phyloP scores from a whole-genome alignment of 2,329 filamentous ascomycete genomes.

The Pseudogymnoascus sp. region DNA sequence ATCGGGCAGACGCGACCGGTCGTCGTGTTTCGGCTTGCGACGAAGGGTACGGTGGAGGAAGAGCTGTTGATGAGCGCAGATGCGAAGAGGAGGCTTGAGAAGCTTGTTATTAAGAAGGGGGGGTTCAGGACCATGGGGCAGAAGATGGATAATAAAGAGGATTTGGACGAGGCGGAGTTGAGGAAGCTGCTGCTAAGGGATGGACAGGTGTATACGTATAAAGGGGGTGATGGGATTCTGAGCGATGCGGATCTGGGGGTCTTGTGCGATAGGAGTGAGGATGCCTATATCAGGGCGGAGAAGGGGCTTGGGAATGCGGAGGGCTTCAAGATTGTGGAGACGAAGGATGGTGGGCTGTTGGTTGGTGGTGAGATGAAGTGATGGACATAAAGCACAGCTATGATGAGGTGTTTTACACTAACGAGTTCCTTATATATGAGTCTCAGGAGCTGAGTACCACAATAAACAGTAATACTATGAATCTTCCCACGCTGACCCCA shows the following conservation, averaged over 20 bases:
- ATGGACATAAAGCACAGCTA: neutral
- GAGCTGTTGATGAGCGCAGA: constrained; percentile 79
- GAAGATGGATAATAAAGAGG: constrained; percentile 42
- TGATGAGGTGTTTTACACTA: neutral
- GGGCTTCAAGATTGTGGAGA: constrained; percentile 73
- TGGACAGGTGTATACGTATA: constrained; percentile 57
- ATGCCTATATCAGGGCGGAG: constrained; percentile 63
- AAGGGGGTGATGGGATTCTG: constrained; percentile 58
- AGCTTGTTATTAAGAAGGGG: constrained; percentile 92
- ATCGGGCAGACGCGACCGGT: constrained; percentile 92
- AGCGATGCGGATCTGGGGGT: constrained; percentile 70
- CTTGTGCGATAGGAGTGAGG: constrained; percentile 64
- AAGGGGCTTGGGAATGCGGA: constrained; percentile 68
- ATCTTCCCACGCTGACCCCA: neutral
- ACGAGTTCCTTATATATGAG: neutral
- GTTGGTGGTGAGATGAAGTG: constrained; percentile 16
- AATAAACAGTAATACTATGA: neutral
- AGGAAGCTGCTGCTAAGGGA: constrained; percentile 61
- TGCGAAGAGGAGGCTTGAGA: constrained; percentile 84
- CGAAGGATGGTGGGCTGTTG: constrained; percentile 43
- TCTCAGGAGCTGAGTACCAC: neutral
- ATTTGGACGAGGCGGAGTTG: constrained; percentile 53
- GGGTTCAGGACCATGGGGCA: constrained; percentile 66
- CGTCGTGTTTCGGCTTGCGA: constrained; percentile 87
- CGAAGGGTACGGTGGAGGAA: constrained; percentile 88